Evolutionary conservation across 2,329 filamentous ascomycete genomes (phyloP).

Genomic region (Coniosporium tulheliwenetii): DNA sequence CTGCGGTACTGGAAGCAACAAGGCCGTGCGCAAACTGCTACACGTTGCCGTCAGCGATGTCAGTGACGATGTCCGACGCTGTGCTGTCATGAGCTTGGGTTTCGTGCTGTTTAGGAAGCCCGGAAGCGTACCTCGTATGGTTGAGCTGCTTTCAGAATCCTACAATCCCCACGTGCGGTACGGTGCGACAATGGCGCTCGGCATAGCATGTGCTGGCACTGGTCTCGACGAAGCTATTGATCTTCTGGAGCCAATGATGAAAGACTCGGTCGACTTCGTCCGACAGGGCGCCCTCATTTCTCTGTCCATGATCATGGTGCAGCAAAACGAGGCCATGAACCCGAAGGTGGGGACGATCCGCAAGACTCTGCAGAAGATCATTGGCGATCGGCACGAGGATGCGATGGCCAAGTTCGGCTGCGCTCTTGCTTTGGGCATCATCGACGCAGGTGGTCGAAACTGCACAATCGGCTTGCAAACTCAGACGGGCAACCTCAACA

Average conservation of each 20-base stretch:
- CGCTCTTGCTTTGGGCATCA: conserved; percentile 85
- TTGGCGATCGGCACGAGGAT: conserved; percentile 90
- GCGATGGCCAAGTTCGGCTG: conserved; percentile 99
- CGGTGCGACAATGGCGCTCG: conserved; percentile 93
- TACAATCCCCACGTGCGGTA: conserved; percentile 99
- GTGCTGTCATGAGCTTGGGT: conserved; percentile 92
- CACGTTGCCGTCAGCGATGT: conserved; percentile 97
- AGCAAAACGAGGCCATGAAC: conserved; percentile 98
- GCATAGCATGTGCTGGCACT: conserved; percentile 94
- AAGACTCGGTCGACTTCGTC: conserved; percentile 96
- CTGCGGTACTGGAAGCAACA: conserved; percentile 95
- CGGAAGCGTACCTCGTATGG: conserved; percentile 93
- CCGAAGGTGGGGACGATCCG: conserved; percentile 84
- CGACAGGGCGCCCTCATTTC: conserved; percentile 91
- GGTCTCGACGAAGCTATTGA: conserved; percentile 94
- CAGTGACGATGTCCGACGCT: conserved; percentile 88
- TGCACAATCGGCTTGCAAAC: conserved; percentile 97
- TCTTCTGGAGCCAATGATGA: conserved; percentile 96
- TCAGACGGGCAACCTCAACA: conserved; percentile 95
- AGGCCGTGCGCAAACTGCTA: conserved; percentile 87
- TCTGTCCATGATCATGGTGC: conserved; percentile 96
- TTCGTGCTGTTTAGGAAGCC: conserved; percentile 98
- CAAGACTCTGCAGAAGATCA: conserved; percentile 86
- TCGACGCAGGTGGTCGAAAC: conserved; percentile 93
- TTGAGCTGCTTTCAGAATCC: conserved; percentile 91